Conservation (phyloP, 2,329 filamentous ascomycete genomes). For the Celoporthe dispersa region DNA sequence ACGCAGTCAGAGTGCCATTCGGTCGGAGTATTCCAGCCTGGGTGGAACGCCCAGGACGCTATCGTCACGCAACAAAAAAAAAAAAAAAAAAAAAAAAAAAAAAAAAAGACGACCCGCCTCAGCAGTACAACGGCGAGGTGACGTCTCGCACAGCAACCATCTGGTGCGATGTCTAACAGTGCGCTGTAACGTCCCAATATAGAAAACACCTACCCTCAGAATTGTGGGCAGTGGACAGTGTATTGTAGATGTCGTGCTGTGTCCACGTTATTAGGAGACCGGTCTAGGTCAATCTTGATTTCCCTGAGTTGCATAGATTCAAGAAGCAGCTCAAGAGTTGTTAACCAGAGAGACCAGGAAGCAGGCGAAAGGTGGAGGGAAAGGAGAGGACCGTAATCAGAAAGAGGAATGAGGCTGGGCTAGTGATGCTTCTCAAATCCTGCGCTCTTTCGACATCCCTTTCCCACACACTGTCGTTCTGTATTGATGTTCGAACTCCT, state of each 20-base stretch:
- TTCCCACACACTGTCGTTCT: neutral
- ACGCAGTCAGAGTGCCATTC: neutral
- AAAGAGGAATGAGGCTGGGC: too few species aligned
- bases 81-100: neutral
- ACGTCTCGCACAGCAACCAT: neutral
- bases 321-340: too few species aligned
- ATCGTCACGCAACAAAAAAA: neutral
- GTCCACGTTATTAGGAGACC: too few species aligned
- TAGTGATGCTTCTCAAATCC: neutral
- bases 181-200: too few species aligned
- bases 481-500: neutral
- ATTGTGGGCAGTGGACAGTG: neutral
- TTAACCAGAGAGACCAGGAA: neutral
- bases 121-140: neutral
- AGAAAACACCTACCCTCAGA: neutral
- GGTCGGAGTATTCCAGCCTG: slow-evolving; percentile 26
- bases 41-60: neutral
- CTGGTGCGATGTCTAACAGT: neutral
- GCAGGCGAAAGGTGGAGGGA: neutral
- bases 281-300: neutral
- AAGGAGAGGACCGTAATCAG: neutral
- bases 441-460: neutral
- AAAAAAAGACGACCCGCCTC: neutral
- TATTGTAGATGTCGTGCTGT: neutral
- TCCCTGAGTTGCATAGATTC: neutral